Base-by-base conservation (phyloP, 1,284 basidiomycete genomes). In the Ustilago hordei region DNA sequence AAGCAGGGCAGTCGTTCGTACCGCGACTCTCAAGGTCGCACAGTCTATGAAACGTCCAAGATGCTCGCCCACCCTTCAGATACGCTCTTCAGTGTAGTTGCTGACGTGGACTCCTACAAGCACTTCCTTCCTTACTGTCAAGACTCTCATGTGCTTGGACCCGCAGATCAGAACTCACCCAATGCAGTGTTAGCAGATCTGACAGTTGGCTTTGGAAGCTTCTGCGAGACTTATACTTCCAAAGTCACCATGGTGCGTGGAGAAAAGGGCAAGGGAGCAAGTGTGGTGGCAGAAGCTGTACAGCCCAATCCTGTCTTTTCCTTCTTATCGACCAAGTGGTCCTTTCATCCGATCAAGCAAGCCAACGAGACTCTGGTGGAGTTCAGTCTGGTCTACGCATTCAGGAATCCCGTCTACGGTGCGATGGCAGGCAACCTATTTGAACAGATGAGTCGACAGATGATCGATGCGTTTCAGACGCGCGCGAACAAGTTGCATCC, bases 391-490 rank as follows among this genome's bases (percentile, higher is more conserved):
- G 89, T 90, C 1, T 99, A 93, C 85, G 91, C 92, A 31, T 98
- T 98, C 83, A 89, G 92, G 50, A 95, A 92, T 84, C 95, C 95
- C 0, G 80, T 96, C 41, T 92, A 98, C 84, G 92, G 93, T 1
- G 90, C 91, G 1, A 90, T 95, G 19, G 93, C 93, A 5, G 89
- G 91, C 31, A 89, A 91, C 12, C 94, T 97, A 81, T 94, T 98
- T 83, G 92, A 92, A 28, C 91, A 92, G 83, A 92, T 97, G 9
- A 93, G 93, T 8, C 90, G 90, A 72, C 89, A 92, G 87, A 98
- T 97, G 94, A 92, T 98, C 31, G 88, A 92, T 69, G 95, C 95
- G 4, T 99, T 99, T 82, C 93, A 97, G 86, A 88, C 92, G 78
- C 89, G 95, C 38, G 95, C 69, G 13, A 48, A 70, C 34, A 23